phyloP scores from a whole-genome alignment of 2,329 filamentous ascomycete genomes.

The Talaromyces marneffei region DNA sequence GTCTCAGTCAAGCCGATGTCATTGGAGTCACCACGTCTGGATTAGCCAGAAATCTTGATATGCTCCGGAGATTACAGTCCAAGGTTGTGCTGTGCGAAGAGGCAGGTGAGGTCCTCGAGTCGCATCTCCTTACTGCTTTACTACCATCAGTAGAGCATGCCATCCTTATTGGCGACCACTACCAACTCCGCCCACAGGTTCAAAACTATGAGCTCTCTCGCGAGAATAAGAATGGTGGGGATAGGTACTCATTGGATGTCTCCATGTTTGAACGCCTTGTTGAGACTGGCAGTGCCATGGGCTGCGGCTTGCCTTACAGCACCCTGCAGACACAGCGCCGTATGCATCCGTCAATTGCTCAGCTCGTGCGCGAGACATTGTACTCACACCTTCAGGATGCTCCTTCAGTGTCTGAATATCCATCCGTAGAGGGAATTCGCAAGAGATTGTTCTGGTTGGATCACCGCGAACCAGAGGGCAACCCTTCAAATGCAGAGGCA shows the following conservation, averaged over 20 bases:
- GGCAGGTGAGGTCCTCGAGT: conserved; percentile 40
- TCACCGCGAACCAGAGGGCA: conserved; percentile 40
- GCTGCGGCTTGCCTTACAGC: conserved; percentile 30
- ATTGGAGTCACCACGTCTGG: conserved; percentile 53
- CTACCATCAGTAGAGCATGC: conserved; percentile 39
- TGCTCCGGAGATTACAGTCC: conserved; percentile 40
- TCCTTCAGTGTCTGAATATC: conserved; percentile 29
- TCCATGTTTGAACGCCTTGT: conserved; percentile 51
- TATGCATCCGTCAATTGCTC: conserved; percentile 60
- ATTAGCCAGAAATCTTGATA: conserved; percentile 42
- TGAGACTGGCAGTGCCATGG: conserved; percentile 18
- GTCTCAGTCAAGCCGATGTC: conserved; percentile 39
- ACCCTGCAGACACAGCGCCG: conserved; percentile 55
- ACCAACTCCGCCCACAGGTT: conserved; percentile 39
- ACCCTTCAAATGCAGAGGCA: conserved; percentile 20
- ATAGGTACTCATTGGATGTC: conserved; percentile 42
- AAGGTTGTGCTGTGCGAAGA: conserved; percentile 42
- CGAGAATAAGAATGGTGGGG: conserved; percentile 29
- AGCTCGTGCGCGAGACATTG: conserved; percentile 51
- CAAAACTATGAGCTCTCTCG: conserved; percentile 32
- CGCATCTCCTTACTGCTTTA: conserved; percentile 37
- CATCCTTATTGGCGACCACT: conserved; percentile 42
- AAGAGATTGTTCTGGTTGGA: conserved; percentile 50
- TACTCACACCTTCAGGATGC: conserved; percentile 55
- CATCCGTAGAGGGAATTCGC: conserved; percentile 45